These are phyloP conservation scores for Rhodomyrtus tomentosa DNA, from an alignment of 345 rosid species.

Conservation along the genomic window DNA sequence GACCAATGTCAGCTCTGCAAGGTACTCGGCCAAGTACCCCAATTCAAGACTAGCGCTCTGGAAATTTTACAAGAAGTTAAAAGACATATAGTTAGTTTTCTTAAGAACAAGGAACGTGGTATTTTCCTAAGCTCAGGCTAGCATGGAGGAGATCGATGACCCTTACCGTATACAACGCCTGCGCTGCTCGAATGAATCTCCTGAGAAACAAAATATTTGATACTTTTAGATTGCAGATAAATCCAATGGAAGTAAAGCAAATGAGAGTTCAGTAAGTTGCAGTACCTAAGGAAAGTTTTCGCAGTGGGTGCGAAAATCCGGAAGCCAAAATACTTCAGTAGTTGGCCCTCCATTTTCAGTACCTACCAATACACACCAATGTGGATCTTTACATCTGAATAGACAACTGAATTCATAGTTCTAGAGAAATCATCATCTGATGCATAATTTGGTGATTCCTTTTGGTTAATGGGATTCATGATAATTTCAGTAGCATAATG, in stretches of 20 bases:
- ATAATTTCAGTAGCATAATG: background rate
- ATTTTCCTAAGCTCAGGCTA: background rate
- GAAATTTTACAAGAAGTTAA: background rate
- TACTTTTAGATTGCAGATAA: background rate
- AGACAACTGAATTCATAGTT: background rate
- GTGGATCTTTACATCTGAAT: background rate
- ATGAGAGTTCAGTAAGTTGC: background rate
- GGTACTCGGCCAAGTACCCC: slow-evolving; percentile 69
- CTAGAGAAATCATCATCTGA: background rate
- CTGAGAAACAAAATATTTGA: slow-evolving; percentile 18
- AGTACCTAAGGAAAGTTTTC: slow-evolving; percentile 79
- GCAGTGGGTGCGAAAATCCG: slow-evolving; percentile 61
- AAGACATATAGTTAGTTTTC: background rate
- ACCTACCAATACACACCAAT: slow-evolving; percentile 31
- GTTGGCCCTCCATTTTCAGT: slow-evolving; percentile 54
- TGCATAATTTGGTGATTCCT: background rate
- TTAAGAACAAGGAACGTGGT: background rate
- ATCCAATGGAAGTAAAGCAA: background rate
- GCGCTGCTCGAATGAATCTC: slow-evolving; percentile 88
- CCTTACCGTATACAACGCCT: slow-evolving; percentile 57
- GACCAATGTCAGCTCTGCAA: slow-evolving; percentile 64
- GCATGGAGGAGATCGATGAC: background rate
- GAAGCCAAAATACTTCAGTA: slow-evolving; percentile 60
- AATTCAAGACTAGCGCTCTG: slow-evolving; percentile 69
- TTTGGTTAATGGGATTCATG: background rate